Evolutionary conservation across 2,329 filamentous ascomycete genomes (phyloP), one percentile per base, ranked within the genome.

Genomic region (Cytospora piceicola): DNA sequence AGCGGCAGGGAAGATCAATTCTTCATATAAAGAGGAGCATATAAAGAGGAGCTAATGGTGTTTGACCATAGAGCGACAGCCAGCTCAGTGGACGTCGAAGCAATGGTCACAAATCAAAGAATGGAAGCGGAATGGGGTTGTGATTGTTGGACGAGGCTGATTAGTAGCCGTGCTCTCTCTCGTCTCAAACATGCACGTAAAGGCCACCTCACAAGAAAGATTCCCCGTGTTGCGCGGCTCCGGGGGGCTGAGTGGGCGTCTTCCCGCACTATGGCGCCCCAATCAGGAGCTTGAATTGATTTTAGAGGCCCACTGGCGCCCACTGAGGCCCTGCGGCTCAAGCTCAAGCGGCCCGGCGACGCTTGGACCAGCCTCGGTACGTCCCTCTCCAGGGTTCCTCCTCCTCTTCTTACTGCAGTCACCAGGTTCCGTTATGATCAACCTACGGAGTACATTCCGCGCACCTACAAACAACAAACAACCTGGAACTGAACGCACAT

Each of bases 171-270:
- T 62, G 52, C 17, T 34, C 51, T 61, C 27, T 17, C 14, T n/a
- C 36, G 29, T n/a, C n/a, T n/a, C n/a, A n/a, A n/a, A n/a, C 46
- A 14, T 49, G 52, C 34, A 32, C 52, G 36, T 53, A 63, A 63
- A 63, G 60, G 60, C 60, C 60, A 63, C 60, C 60, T 63, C n/a
- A 63, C 60, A 57, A 56, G 27, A 55, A 55, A 32, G 46, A 54
- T 57, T 20, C 29, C 24, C 22, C 29, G 52, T 49, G 52, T 63
- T 63, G 60, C 60, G 53, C 60, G 53, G 60, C 53, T 56, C n/a
- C 36, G 52, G 42, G 42, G 27, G 11, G 20, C 20, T 49, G 8
- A 22, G 42, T 22, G 42, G 42, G 42, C 20, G 20, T 22, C 20
- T 22, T 49, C 42, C 42, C 42, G 53, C 29, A 36, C 53, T 24